Percentiles rank a stretch among this genome's conserved stretches.
phyloP scores from a whole-genome alignment of 176 grass and related monocot species.

The Aechmea fasciata region DNA sequence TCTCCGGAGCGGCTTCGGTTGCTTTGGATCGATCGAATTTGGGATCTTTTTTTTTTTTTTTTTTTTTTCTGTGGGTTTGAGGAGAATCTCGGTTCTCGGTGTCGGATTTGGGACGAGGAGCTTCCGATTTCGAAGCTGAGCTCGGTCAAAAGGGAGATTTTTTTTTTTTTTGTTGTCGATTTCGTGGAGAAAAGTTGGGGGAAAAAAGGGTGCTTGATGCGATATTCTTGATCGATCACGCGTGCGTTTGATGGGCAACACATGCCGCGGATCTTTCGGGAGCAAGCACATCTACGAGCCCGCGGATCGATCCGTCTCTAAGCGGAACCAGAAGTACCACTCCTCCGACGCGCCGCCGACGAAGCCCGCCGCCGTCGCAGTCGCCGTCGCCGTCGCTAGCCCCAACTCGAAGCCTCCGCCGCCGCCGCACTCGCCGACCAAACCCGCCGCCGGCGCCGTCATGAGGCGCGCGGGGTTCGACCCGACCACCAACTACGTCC shows the following conservation, averaged over 20 bases:
- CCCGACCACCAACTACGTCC: constrained; percentile 42
- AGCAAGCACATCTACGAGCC: constrained; percentile 49
- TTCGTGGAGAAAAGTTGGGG: constrained; percentile 3
- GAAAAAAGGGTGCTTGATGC: constrained; percentile 3
- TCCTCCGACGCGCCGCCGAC: constrained; percentile 24
- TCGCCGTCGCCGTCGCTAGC: constrained; percentile 22
- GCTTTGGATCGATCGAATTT: constrained; percentile 11
- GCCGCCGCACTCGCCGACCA: constrained; percentile 24
- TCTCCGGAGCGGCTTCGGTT: not conserved
- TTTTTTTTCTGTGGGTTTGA: not conserved
- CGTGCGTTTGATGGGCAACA: constrained; percentile 95
- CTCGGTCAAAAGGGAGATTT: no score
- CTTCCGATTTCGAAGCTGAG: not conserved
- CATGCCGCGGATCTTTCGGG: constrained; percentile 67
- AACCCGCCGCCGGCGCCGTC: constrained; percentile 17
- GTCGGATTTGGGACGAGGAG: not conserved
- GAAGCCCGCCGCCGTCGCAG: constrained; percentile 28
- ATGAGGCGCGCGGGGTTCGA: constrained; percentile 42
- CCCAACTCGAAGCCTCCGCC: constrained; percentile 19
- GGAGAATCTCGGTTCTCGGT: no score
- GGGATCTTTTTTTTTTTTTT: no score
- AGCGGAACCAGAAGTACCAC: constrained; percentile 24
- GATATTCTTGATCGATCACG: not conserved
- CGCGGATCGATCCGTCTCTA: constrained; percentile 33
- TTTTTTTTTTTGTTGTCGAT: not conserved